Conservation (phyloP, 2,329 filamentous ascomycete genomes). For the Apiospora phragmitis region DNA sequence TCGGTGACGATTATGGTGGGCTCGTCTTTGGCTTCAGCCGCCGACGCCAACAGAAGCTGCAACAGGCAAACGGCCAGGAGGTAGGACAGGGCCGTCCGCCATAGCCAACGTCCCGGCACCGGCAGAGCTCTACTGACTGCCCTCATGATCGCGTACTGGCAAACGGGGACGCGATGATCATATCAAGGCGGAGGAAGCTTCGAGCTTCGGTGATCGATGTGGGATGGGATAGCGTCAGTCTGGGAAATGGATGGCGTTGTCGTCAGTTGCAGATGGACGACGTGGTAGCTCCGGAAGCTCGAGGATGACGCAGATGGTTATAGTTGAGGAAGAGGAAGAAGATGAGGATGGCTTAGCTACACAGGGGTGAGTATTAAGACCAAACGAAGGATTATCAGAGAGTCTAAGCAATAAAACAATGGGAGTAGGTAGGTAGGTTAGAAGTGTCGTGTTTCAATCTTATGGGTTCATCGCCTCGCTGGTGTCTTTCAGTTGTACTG, state of each 20-base stretch:
- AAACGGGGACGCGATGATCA: conserved; percentile 42
- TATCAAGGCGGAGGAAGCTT: conserved; percentile 31
- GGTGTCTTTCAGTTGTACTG: not conserved
- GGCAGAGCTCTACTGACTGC: conserved; percentile 46
- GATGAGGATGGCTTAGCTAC: not conserved
- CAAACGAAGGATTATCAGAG: not conserved
- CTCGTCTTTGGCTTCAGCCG: conserved; percentile 55
- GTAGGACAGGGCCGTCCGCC: conserved; percentile 9
- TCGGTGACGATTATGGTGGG: conserved; percentile 66
- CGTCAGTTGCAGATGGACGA: conserved; percentile 20
- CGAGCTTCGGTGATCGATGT: not conserved
- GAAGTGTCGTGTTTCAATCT: conserved; percentile 6
- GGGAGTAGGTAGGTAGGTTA: too few species aligned
- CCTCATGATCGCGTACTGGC: conserved; percentile 53
- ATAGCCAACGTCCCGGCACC: conserved; percentile 30
- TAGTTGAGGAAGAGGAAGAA: not conserved
- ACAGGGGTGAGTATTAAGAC: not conserved
- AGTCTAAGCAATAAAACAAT: not conserved
- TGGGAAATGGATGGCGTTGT: conserved; percentile 43
- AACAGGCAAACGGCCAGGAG: conserved; percentile 16
- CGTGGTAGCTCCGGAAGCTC: not conserved
- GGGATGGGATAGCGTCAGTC: conserved; percentile 38
- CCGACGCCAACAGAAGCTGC: conserved; percentile 35
- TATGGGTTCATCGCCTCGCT: not conserved
- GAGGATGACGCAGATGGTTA: not conserved